Evolutionary conservation across 805 yeast species (phyloP), one percentile per base, ranked within the genome.

Genomic region (Hanseniaspora clermontiae): DNA sequence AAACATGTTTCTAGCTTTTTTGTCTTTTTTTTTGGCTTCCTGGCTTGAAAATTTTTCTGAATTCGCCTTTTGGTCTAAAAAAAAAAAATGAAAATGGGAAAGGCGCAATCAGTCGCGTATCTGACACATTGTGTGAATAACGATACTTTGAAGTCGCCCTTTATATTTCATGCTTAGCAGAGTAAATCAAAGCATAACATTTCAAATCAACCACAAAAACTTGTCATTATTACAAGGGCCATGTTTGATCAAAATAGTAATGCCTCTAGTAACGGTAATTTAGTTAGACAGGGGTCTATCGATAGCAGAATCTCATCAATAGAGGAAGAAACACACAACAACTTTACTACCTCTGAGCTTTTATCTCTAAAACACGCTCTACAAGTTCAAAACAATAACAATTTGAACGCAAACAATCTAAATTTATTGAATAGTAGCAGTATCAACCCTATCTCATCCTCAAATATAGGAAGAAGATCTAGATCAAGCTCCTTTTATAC

Each of bases 401-500:
- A 43, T 8, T 9, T 20, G 6, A 51, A 51, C n/a, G 34, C 20
- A n/a, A 51, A 32, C 15, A 43, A 20, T 34, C 10, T 17, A 14
- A 43, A 32, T 34, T n/a, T 29, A 2, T 19, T 27, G 7, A 40
- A 43, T 34, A 42, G 10, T 15, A 43, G 27, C 29, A 51, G 7
- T 27, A n/a, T 31, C 11, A 48, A 48, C 15, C 31, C 24, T 9
- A 19, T 36, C 9, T 14, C 51, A 7, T 48, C 51, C 15, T 19
- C 51, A 48, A 50, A 42, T 24, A 15, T 37, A 17, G 51, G 57
- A 11, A 45, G 57, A 46, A 45, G 51, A 38, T 52, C 57, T 8
- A 45, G 57, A 52, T 52, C 57, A 9, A 52, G 57, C 27, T 52
- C 57, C 5, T 52, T 46, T 17, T 51, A 51, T 27, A 51, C 55